These are phyloP conservation scores for Lentinula lateritia DNA, from an alignment of 768 basidiomycete species.

Conservation along the genomic window DNA sequence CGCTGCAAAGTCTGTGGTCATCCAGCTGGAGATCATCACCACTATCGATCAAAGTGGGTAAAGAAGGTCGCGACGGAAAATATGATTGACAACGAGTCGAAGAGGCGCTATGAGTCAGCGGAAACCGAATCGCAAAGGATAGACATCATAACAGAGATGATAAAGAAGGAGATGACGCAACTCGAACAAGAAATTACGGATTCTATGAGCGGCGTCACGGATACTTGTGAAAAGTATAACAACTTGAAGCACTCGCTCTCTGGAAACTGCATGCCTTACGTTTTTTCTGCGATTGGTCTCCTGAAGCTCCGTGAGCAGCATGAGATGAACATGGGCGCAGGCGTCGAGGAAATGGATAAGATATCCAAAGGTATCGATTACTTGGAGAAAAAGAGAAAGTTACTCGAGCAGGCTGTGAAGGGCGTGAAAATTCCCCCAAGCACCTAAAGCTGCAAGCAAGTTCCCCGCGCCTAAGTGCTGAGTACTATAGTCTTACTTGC, in stretches of 20 bases:
- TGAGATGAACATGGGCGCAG: constrained; percentile 1
- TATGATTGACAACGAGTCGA: constrained; percentile 10
- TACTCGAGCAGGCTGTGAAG: neutral
- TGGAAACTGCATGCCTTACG: constrained; percentile 10
- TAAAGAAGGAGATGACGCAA: constrained; percentile 1
- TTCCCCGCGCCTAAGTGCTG: too few species aligned
- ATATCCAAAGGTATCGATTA: constrained; percentile 1
- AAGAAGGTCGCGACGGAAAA: constrained; percentile 4
- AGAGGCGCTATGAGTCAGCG: constrained; percentile 11
- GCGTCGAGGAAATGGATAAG: neutral
- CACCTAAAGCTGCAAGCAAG: too few species aligned
- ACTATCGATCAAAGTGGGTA: constrained; percentile 12
- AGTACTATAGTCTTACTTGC: too few species aligned
- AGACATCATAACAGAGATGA: neutral
- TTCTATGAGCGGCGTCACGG: neutral
- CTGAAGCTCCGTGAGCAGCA: constrained; percentile 6
- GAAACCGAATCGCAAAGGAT: constrained; percentile 6
- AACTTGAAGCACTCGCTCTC: constrained; percentile 12
- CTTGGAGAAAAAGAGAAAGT: neutral
- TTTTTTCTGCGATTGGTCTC: constrained; percentile 5
- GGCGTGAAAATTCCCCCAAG: neutral
- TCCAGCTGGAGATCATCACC: constrained; percentile 9
- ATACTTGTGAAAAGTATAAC: constrained; percentile 5
- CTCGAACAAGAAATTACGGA: neutral
- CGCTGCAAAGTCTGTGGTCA: constrained; percentile 10